phyloP scores from a whole-genome alignment of 2,329 filamentous ascomycete genomes.

The Tolypocladium capitatum region DNA sequence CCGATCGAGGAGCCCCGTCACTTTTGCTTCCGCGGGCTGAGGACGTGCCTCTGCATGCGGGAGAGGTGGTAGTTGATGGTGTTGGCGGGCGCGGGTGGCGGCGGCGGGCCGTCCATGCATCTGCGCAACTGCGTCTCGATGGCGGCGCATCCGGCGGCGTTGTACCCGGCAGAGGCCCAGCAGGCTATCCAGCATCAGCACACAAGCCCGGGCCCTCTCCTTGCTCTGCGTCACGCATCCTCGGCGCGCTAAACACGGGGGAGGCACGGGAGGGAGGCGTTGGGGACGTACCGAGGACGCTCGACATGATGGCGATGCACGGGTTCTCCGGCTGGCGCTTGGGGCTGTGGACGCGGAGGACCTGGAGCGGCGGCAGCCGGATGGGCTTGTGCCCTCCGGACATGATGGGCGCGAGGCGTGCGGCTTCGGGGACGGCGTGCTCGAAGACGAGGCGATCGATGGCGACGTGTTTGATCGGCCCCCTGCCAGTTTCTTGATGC shows the following conservation, averaged over 20 bases:
- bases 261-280: constrained; percentile 1
- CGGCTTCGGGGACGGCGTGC: neutral
- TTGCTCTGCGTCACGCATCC: neutral
- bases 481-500: neutral
- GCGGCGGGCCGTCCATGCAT: constrained; percentile 70
- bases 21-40: constrained; percentile 23
- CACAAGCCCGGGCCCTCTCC: too few species aligned
- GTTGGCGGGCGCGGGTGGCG: constrained; percentile 38
- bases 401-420: constrained; percentile 20
- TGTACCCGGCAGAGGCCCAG: constrained; percentile 71
- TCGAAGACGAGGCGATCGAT: neutral
- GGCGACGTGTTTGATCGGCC: neutral
- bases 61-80: constrained; percentile 89
- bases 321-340: constrained; percentile 36
- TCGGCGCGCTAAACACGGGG: too few species aligned
- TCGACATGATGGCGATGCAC: constrained; percentile 43
- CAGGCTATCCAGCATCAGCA: constrained; percentile 41
- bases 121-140: constrained; percentile 47
- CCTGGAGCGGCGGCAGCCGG: constrained; percentile 42
- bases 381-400: constrained; percentile 35
- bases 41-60: constrained; percentile 63
- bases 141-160: constrained; percentile 41
- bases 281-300: constrained; percentile 35
- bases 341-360: constrained; percentile 39
- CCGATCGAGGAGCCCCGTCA: constrained; percentile 7